Evolutionary conservation across 352 stramenopile species (phyloP), one percentile per base, ranked within the genome.

Genomic region (Thalassiosira exigua): DNA sequence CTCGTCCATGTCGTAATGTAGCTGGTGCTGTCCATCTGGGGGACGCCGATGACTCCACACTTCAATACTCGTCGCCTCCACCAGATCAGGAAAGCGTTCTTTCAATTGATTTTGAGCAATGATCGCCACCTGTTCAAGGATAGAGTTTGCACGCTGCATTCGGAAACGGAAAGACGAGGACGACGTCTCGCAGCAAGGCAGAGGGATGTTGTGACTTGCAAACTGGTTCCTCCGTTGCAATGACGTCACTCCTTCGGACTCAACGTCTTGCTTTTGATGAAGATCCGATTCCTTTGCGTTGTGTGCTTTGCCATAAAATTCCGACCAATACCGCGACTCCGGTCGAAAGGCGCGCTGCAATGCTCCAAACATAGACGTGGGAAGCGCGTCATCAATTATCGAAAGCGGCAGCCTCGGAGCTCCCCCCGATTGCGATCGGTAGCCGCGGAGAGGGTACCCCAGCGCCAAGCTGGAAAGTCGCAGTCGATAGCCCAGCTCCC

Each of bases 1-100:
- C 39, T 86, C 78, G 42, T 86, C 78, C 73, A 81, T 75, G 52
- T 86, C 78, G 42, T 83, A 86, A 27, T 86, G 78, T 1, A 86
- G 61, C 36, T 82, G 71, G 66, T 86, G 78, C 4, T 48, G 42
- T 26, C 72, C 78, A 67, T 86, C 78, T 9, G 64, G 11, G 21
- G 62, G 61, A 39, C 78, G 78, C 61, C 58, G 51, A 65, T 86
- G 78, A 32, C 53, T 62, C 78, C 78, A 86, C 27, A 86, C 41
- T 58, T 86, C 78, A 33, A 75, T 73, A 56, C 73, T 84, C 19
- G 66, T 83, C 2, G 78, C 72, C 3, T 74, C 33, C 27, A 24
- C 9, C 17, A 81, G n/a, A 30, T 50, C 42, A 5, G 77, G 77
- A 53, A 86, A 83, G 14, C 26, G 59, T 0, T 57, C 14, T 3